These are phyloP conservation scores for Stephanodiscus minutulus DNA, from an alignment of 108 stramenopile genomes.

Conservation along the genomic window DNA sequence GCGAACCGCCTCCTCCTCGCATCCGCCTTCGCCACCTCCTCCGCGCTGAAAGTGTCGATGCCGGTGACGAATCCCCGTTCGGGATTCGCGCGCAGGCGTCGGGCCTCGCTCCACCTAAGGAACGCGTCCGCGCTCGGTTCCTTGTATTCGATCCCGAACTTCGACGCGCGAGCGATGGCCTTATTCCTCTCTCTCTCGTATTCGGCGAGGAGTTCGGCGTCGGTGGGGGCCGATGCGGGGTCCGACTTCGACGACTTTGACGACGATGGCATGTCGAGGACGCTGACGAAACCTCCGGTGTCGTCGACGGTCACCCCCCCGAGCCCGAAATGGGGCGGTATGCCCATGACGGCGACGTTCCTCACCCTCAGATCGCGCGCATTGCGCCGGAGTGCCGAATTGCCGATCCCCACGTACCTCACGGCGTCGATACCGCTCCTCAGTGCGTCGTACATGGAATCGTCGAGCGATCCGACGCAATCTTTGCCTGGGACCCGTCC, in stretches of 20 bases:
- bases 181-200: constrained; percentile 75
- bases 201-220: constrained; percentile 58
- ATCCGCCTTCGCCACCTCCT: constrained; percentile 70
- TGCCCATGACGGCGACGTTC: constrained; percentile 52
- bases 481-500: constrained; percentile 54
- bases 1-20: constrained; percentile 73
- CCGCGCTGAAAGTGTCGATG: constrained; percentile 66
- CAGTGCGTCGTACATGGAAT: constrained; percentile 62
- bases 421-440: constrained; percentile 57
- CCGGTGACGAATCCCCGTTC: constrained; percentile 75
- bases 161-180: constrained; percentile 67
- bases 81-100: constrained; percentile 64
- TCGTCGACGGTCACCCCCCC: constrained; percentile 48
- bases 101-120: constrained; percentile 75
- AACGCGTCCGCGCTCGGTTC: constrained; percentile 65
- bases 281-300: constrained; percentile 28
- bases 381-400: constrained; percentile 55
- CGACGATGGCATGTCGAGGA: constrained; percentile 23
- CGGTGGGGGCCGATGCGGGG: constrained; percentile 29
- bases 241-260: neutral
- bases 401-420: constrained; percentile 63
- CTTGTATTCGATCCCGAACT: constrained; percentile 79
- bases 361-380: constrained; percentile 54
- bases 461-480: constrained; percentile 62
- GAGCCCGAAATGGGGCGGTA: constrained; percentile 39